A percentile compares a stretch with the other conserved stretches of the same genome.
Conservation (phyloP, 176 grass and related monocot genomes). For the Carex pumila region DNA sequence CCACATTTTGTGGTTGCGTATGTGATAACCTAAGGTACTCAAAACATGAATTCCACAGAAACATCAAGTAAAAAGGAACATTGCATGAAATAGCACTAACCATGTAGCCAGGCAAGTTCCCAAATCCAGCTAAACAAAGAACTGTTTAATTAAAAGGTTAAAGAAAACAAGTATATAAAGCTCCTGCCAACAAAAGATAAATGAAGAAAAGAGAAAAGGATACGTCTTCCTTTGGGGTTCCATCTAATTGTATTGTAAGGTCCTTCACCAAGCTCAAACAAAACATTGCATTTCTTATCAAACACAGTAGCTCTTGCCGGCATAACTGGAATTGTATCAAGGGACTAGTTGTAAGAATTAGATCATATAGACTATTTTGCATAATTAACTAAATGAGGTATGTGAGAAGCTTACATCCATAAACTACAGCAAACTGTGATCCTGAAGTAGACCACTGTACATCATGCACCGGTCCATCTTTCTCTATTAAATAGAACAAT, state of each 20-base stretch:
- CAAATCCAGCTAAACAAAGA: conserved; percentile 87
- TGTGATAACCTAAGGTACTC: not conserved
- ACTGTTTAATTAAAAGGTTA: conserved; percentile 51
- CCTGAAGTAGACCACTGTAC: conserved; percentile 77
- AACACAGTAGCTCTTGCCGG: conserved; percentile 79
- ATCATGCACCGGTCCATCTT: conserved; percentile 91
- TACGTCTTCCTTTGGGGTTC: conserved; percentile 91
- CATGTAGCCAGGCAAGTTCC: conserved; percentile 97
- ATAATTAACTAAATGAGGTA: conserved; percentile 15
- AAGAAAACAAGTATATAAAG: conserved; percentile 28
- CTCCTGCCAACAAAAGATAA: not conserved
- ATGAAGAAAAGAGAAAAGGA: conserved; percentile 34
- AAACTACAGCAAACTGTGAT: conserved; percentile 85
- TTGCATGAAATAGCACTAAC: conserved; percentile 26
- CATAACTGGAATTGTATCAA: conserved; percentile 61
- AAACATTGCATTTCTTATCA: conserved; percentile 86
- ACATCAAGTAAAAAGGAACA: not conserved
- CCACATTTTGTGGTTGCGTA: not conserved
- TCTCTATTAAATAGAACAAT: conserved; percentile 33
- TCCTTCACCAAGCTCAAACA: conserved; percentile 86
- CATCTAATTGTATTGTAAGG: conserved; percentile 96
- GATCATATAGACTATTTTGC: conserved; percentile 11
- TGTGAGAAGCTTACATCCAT: conserved; percentile 66
- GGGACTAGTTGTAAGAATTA: conserved; percentile 29
- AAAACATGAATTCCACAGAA: not conserved